Evolutionary conservation across 2,329 filamentous ascomycete species (phyloP).

Genomic region (Ambrosiella cleistominuta): DNA sequence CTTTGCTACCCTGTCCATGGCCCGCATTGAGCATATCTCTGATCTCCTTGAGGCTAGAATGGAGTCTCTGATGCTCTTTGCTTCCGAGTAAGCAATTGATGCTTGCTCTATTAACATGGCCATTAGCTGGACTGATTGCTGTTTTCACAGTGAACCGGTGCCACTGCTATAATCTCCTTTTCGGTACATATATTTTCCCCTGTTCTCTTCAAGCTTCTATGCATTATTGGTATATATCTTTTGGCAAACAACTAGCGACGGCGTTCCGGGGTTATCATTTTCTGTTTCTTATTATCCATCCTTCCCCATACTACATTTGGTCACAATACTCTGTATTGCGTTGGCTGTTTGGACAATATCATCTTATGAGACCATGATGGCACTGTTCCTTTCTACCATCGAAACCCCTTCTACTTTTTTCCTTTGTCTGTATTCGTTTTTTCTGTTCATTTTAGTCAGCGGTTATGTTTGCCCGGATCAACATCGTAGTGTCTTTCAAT

Average conservation of each 20-base stretch:
- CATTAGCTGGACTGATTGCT: constrained; percentile 12
- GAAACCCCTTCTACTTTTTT: not conserved
- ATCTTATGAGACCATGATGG: not conserved
- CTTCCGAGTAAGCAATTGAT: constrained; percentile 1
- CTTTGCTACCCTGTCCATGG: constrained; percentile 27
- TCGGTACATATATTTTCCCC: constrained; percentile 1
- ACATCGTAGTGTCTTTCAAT: constrained; percentile 12
- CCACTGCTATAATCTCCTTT: constrained; percentile 2
- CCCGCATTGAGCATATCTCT: constrained; percentile 32
- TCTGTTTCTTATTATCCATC: constrained; percentile 2
- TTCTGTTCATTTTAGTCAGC: not conserved
- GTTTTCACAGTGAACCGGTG: constrained; percentile 7
- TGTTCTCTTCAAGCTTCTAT: constrained; percentile 2
- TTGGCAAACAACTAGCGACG: constrained; percentile 10
- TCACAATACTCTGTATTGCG: no score
- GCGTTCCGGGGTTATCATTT: constrained; percentile 9
- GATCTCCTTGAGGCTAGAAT: constrained; percentile 14
- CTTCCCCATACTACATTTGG: not conserved
- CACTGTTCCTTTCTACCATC: not conserved
- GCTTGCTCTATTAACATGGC: not conserved
- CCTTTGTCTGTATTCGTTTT: constrained; percentile 1
- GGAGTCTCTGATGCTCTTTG: constrained; percentile 10
- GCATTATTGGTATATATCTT: constrained; percentile 8
- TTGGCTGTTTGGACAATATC: not conserved
- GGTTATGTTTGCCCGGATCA: constrained; percentile 11